Evolutionary conservation across 75 land plant species (phyloP).

Genomic region (Pseudotsuga menziesii): DNA sequence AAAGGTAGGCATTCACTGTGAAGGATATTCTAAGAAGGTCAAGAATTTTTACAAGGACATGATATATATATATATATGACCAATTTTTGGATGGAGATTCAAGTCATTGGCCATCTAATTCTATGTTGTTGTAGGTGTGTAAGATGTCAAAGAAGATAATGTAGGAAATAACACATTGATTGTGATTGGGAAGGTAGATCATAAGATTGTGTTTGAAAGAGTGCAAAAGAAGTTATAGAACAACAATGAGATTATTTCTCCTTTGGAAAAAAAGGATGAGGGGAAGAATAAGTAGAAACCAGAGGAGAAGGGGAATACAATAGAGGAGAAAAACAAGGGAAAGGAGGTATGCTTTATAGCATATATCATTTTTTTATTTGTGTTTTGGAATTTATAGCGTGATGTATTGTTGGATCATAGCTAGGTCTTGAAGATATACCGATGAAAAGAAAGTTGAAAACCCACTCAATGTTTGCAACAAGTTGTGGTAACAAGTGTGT

Average conservation of each 20-base stretch:
- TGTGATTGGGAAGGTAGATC: constrained; percentile 44
- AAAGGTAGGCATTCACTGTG: constrained; percentile 55
- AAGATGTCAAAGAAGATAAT: constrained; percentile 29
- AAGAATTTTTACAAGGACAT: constrained; percentile 20
- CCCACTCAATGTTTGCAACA: constrained; percentile 20
- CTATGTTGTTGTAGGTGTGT: constrained; percentile 28
- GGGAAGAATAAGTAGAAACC: constrained; percentile 12
- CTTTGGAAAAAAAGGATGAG: constrained; percentile 31
- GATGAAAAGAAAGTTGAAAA: background rate
- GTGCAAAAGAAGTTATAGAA: constrained; percentile 38
- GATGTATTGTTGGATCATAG: constrained; percentile 14
- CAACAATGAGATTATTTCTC: constrained; percentile 49
- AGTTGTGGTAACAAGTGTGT: constrained; percentile 32
- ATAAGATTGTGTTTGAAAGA: constrained; percentile 30
- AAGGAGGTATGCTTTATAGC: constrained; percentile 11
- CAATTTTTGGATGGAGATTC: too few species aligned
- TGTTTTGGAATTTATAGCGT: constrained; percentile 1
- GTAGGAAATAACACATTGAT: constrained; percentile 25
- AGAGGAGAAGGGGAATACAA: constrained; percentile 5
- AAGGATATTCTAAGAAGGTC: constrained; percentile 48
- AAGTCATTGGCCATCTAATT: too few species aligned
- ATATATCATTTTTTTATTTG: background rate
- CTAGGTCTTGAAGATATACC: constrained; percentile 7
- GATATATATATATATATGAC: constrained; percentile 7
- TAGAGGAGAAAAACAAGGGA: constrained; percentile 12